These are phyloP conservation scores for Fusarium sp. DNA, from an alignment of 2,329 filamentous ascomycete genomes.

Conservation along the genomic window DNA sequence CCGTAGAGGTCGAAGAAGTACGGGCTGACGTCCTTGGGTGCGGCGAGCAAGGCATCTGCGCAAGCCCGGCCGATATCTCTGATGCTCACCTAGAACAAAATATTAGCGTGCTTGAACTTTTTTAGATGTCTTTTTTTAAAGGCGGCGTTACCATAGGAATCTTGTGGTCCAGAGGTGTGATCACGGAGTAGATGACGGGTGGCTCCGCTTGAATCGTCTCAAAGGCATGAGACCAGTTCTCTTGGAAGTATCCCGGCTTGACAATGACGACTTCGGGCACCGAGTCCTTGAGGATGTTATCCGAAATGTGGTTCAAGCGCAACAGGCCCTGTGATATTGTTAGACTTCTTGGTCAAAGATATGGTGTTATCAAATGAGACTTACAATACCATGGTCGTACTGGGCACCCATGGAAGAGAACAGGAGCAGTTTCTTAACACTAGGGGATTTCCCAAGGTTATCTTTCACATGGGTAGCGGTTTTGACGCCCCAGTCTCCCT, in stretches of 20 bases:
- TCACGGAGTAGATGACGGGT: slow-evolving; percentile 41
- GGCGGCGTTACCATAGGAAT: slow-evolving; percentile 46
- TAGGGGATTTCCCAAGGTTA: slow-evolving; percentile 29
- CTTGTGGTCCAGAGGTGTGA: slow-evolving; percentile 46
- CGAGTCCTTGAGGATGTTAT: slow-evolving; percentile 32
- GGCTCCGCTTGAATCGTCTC: slow-evolving; percentile 36
- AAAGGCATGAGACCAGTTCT: slow-evolving; percentile 38
- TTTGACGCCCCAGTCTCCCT: slow-evolving; percentile 38
- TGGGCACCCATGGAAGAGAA: slow-evolving; percentile 48
- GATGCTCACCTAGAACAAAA: slow-evolving; percentile 40
- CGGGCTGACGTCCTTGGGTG: not conserved
- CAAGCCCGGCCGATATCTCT: slow-evolving; percentile 44
- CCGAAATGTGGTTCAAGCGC: slow-evolving; percentile 38
- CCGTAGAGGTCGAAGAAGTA: slow-evolving; percentile 43
- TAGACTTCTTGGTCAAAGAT: not conserved
- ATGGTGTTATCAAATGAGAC: not conserved
- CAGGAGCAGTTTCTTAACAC: slow-evolving; percentile 38
- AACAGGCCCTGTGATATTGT: slow-evolving; percentile 41
- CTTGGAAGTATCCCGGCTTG: slow-evolving; percentile 39
- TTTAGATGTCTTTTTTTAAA: accelerated
- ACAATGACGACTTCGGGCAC: slow-evolving; percentile 36
- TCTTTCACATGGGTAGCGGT: slow-evolving; percentile 33
- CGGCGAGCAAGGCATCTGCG: slow-evolving; percentile 34
- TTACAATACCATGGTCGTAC: slow-evolving; percentile 46
- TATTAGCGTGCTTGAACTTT: not conserved